Percentiles rank a stretch among this genome's conserved stretches.
Evolutionary conservation across 148 eudicot genomes (phyloP).

Genomic region (Cornus controversa): DNA sequence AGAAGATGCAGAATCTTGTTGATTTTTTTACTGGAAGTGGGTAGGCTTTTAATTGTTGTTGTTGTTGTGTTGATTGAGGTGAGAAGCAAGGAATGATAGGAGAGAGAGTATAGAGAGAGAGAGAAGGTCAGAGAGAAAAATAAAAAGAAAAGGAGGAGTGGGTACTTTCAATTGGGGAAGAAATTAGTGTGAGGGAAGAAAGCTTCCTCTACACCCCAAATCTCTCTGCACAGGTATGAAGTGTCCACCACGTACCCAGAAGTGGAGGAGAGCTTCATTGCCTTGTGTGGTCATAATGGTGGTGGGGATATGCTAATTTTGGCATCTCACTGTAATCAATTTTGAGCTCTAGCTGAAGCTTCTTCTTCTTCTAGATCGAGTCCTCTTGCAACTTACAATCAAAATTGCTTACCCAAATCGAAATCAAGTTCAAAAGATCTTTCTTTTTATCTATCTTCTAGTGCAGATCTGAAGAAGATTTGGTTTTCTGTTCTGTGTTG

Average conservation of each 20-base stretch:
- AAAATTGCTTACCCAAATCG: background rate
- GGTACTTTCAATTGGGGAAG: background rate
- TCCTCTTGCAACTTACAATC: too few species aligned
- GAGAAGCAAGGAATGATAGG: background rate
- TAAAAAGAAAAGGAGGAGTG: background rate
- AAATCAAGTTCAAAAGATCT: background rate
- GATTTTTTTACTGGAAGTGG: background rate
- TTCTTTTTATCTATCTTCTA: background rate
- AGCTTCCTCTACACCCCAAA: background rate
- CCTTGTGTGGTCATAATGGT: background rate
- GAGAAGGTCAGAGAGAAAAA: background rate
- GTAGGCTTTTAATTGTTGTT: background rate
- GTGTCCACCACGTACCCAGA: too few species aligned
- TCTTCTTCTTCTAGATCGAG: background rate
- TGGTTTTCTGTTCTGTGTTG: too few species aligned
- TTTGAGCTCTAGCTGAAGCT: too few species aligned
- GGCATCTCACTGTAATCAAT: too few species aligned
- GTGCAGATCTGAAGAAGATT: background rate
- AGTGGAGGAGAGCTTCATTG: slow-evolving; percentile 2
- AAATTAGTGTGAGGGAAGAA: background rate
- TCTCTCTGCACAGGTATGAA: background rate
- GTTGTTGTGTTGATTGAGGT: background rate
- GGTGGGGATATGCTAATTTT: too few species aligned
- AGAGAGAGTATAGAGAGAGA: background rate
- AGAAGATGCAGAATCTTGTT: background rate